Evolutionary conservation across 768 basidiomycete genomes (phyloP), one percentile per base, ranked within the genome.

Genomic region (Xerocomus spinulosus): DNA sequence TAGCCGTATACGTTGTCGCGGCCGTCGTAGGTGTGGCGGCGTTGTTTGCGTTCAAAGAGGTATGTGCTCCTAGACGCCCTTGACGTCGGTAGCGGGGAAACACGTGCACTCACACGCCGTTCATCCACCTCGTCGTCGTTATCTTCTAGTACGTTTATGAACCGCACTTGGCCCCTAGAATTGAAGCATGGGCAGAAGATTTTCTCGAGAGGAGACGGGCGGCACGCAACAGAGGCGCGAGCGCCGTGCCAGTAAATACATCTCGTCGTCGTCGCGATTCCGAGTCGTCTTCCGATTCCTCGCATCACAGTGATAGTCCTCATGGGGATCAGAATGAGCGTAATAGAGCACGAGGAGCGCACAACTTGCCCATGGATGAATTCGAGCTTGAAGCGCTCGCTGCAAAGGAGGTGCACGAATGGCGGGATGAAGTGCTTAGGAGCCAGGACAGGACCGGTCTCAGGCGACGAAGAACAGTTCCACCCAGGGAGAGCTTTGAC

Each of bases 161-260:
- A 52, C 83, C 83, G 9, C 82, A 84, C 49, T 74, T 86, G 48
- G 82, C 81, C 17, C 83, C 83, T 0, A 72, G 69, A 35, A 37
- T 86, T 24, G 82, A 81, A 68, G 68, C 63, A 42, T 70, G 70
- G 66, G 62, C 63, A 2, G 68, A 71, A 55, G 56, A 58, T 21
- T 69, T 63, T 57, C 54, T 68, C 20, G 62, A 60, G 25, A 50
- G 50, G 28, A 63, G 68, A 42, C 64, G 63, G 20, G 63, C 57
- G 26, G 58, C 52, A 43, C 54, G 63, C 38, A 61, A 51, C 18
- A 57, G 56, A 35, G 55, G 60, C 48, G 64, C 66, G 14, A 52
- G 37, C 35, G 50, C 54, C n/a, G 62, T 62, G 21, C 43, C 58
- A 35, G 59, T 57, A 13, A 38, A 42, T 34, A 3, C 62, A 21